Conservation (phyloP, 129 eudicot species). For the Lonicera japonica region DNA sequence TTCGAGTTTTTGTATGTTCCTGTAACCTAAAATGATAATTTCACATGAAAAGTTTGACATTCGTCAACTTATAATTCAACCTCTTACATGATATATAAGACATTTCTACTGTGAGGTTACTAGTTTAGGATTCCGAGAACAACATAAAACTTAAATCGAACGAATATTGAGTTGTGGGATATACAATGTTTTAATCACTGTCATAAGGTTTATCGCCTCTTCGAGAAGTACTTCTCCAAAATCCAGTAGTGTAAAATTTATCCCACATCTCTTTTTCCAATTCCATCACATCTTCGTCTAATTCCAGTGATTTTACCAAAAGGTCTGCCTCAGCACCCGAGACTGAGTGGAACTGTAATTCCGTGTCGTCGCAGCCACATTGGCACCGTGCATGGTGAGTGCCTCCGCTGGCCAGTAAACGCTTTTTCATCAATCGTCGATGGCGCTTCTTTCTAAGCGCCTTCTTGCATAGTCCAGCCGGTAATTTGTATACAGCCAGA, state of each 20-base stretch:
- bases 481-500: constrained; percentile 61
- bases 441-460: constrained; percentile 45
- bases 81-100: too few relatives aligned
- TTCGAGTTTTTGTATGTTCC: too few relatives aligned
- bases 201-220: too few relatives aligned
- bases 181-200: too few relatives aligned
- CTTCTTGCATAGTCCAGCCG: constrained; percentile 64
- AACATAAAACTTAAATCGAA: too few relatives aligned
- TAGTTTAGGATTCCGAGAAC: too few relatives aligned
- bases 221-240: constrained; percentile 61
- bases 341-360: constrained; percentile 8
- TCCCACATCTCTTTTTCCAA: constrained; percentile 83
- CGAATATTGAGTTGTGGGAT: too few relatives aligned
- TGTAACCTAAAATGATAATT: too few relatives aligned
- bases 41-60: too few relatives aligned
- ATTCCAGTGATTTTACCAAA: constrained; percentile 11
- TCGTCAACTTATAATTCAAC: too few relatives aligned
- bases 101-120: too few relatives aligned
- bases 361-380: constrained; percentile 27
- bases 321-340: constrained; percentile 10
- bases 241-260: constrained; percentile 59
- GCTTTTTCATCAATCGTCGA: constrained; percentile 33
- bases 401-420: constrained; percentile 22
- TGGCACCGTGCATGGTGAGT: neutral
- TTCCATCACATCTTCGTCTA: constrained; percentile 42